Conservation (phyloP, 2,329 filamentous ascomycete species). For the Epichloe gansuensis region DNA sequence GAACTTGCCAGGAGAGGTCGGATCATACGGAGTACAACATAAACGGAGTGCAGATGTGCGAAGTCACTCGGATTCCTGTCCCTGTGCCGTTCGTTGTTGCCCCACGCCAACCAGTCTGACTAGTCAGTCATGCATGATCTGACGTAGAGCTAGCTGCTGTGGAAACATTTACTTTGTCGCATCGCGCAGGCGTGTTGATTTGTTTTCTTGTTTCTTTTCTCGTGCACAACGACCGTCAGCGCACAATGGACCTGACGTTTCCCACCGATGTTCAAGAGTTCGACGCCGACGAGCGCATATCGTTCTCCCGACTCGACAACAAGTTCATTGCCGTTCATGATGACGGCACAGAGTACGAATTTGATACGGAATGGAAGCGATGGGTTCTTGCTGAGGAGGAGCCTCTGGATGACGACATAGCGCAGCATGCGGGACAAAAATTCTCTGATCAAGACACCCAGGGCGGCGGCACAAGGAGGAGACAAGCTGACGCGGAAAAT, state of each 20-base stretch:
- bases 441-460: not conserved
- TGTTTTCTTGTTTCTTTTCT: not conserved
- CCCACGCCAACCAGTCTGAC: not conserved
- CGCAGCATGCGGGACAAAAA: not conserved
- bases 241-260: conserved; percentile 28
- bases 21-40: too few relatives aligned
- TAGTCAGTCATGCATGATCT: not conserved
- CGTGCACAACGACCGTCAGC: not conserved
- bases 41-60: too few relatives aligned
- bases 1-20: too few relatives aligned
- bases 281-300: conserved; percentile 67
- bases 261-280: conserved; percentile 55
- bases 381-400: conserved; percentile 58
- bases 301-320: conserved; percentile 69
- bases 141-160: not conserved
- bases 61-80: too few relatives aligned
- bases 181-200: not conserved
- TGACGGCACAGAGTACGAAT: conserved; percentile 76
- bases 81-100: not conserved
- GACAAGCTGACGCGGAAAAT: conserved; percentile 27
- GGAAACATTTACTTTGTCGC: not conserved
- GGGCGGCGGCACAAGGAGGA: conserved; percentile 22
- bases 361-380: conserved; percentile 53
- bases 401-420: conserved; percentile 21
- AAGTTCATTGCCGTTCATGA: conserved; percentile 78